phyloP scores from a whole-genome alignment of 441 rosid species.

The Geranium incanum region DNA sequence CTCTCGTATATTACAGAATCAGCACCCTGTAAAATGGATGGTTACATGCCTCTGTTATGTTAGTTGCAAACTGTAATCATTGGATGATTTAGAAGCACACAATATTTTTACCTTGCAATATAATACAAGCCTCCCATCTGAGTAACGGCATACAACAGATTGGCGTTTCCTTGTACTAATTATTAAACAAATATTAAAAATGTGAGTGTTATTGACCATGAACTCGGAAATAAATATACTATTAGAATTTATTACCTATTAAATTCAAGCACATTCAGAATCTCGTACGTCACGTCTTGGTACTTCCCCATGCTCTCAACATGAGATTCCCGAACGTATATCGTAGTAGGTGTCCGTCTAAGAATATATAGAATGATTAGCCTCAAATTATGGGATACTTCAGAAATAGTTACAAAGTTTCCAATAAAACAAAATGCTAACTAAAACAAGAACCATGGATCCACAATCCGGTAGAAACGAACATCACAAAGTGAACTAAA shows the following conservation, averaged over 20 bases:
- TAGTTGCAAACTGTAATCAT: background rate
- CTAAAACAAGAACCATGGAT: background rate
- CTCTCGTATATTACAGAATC: slow-evolving; percentile 73
- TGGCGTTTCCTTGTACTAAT: slow-evolving; percentile 96
- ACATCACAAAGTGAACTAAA: background rate
- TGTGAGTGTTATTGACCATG: slow-evolving; percentile 21
- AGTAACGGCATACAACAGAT: slow-evolving; percentile 91
- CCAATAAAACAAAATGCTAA: background rate
- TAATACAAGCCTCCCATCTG: slow-evolving; percentile 86
- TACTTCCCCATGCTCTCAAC: slow-evolving; percentile 85
- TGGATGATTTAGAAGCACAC: slow-evolving; percentile 11
- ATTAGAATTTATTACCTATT: slow-evolving; percentile 54
- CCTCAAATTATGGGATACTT: slow-evolving; percentile 15
- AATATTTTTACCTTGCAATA: slow-evolving; percentile 77
- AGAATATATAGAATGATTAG: slow-evolving; percentile 22
- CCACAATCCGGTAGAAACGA: background rate
- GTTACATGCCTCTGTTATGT: slow-evolving; percentile 18
- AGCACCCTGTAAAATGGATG: slow-evolving; percentile 68
- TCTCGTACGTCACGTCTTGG: slow-evolving; percentile 78
- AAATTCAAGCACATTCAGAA: slow-evolving; percentile 94
- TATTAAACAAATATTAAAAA: slow-evolving; percentile 20
- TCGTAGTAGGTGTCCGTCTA: slow-evolving; percentile 93
- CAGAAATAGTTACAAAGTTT: background rate
- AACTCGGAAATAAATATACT: background rate
- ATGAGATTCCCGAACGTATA: slow-evolving; percentile 92